These are phyloP conservation scores for Babesia caballi DNA, from an alignment of 169 alveolate genomes.

Conservation along the genomic window DNA sequence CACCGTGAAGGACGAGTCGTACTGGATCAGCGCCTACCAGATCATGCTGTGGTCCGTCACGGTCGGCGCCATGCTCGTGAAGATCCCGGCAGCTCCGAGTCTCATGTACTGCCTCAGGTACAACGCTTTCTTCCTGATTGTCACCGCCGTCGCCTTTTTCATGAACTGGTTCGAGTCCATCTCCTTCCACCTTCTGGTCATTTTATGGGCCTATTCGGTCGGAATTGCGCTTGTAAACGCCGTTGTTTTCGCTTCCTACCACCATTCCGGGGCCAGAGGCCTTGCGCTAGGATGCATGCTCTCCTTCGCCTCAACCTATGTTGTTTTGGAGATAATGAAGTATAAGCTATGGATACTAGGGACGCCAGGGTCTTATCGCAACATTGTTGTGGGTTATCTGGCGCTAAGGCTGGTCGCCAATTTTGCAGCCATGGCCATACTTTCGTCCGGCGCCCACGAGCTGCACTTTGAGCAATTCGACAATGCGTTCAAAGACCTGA, in stretches of 20 bases:
- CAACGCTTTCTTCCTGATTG: constrained; percentile 10
- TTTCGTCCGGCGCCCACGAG: neutral
- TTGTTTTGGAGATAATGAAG: constrained; percentile 18
- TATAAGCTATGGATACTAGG: neutral
- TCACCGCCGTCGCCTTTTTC: neutral
- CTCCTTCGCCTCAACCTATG: constrained; percentile 21
- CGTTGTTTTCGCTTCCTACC: constrained; percentile 40
- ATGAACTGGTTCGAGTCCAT: constrained; percentile 20
- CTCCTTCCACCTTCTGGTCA: neutral
- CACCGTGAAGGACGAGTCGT: constrained; percentile 11
- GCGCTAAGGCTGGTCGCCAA: neutral
- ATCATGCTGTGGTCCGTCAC: constrained; percentile 1
- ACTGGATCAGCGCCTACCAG: constrained; percentile 35
- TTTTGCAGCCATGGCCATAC: constrained; percentile 7
- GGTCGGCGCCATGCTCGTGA: constrained; percentile 17
- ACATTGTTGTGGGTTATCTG: neutral
- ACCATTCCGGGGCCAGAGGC: constrained; percentile 30
- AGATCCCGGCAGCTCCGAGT: constrained; percentile 23
- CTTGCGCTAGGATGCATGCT: constrained; percentile 28
- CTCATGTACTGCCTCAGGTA: constrained; percentile 30
- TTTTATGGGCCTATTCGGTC: constrained; percentile 28
- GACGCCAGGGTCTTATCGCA: neutral
- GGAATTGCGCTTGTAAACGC: constrained; percentile 32
- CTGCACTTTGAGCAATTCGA: constrained; percentile 10
- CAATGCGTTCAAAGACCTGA: neutral